Evolutionary conservation across 1,284 basidiomycete genomes (phyloP).

Genomic region (Ganoderma resinaceum): DNA sequence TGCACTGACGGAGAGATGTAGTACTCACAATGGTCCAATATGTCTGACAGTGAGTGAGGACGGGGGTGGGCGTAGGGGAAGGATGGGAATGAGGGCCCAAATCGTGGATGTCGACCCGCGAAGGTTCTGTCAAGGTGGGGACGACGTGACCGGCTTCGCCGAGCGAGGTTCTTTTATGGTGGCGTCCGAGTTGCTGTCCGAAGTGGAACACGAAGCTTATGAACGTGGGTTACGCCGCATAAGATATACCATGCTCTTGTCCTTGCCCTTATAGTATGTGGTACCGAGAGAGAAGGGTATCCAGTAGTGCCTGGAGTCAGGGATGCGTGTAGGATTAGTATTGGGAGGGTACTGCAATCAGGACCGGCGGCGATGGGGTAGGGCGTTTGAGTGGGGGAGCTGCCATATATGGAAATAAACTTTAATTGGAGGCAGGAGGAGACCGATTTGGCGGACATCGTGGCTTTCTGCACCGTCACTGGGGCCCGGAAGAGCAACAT

Average conservation of each 20-base stretch:
- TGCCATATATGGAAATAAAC: constrained; percentile 15
- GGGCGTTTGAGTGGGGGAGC: background rate
- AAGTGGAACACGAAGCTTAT: background rate
- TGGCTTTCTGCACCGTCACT: constrained; percentile 4
- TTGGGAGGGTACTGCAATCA: background rate
- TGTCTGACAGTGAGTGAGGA: background rate
- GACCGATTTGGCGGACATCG: constrained; percentile 16
- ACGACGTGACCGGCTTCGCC: constrained; percentile 2
- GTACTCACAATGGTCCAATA: background rate
- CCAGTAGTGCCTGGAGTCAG: background rate
- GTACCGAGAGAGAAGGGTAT: background rate
- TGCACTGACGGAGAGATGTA: background rate
- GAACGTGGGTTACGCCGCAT: background rate
- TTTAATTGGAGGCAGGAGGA: constrained; percentile 11
- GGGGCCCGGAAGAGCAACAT: background rate
- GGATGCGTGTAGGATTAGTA: background rate
- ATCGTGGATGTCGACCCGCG: background rate
- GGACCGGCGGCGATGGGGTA: background rate
- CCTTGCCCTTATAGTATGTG: background rate
- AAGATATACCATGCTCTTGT: background rate
- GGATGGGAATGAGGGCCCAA: background rate
- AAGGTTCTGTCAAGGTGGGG: constrained; percentile 5
- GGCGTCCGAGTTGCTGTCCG: background rate
- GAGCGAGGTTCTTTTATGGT: background rate
- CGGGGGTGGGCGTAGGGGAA: background rate